A percentile compares a stretch with the other conserved stretches of the same genome.
Evolutionary conservation across 2,329 filamentous ascomycete species (phyloP).

Genomic region (Gyromitra esculenta): DNA sequence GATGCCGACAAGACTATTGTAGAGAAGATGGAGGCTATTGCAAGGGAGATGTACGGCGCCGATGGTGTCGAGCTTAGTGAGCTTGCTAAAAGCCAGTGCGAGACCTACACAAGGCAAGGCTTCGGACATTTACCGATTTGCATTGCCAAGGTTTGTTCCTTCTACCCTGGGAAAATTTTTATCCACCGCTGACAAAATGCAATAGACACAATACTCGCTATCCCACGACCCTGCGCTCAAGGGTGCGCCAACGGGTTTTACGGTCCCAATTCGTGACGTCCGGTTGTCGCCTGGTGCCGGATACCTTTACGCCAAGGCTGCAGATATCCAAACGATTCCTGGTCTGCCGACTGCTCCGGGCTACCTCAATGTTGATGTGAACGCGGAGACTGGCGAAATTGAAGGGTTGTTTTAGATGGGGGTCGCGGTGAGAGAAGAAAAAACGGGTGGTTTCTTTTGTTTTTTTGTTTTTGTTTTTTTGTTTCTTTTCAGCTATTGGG

Average conservation of each 20-base stretch:
- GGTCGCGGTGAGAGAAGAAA: slow-evolving; percentile 3
- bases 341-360: slow-evolving; percentile 93
- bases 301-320: slow-evolving; percentile 92
- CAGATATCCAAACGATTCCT: slow-evolving; percentile 98
- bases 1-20: slow-evolving; percentile 80
- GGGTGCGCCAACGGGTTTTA: slow-evolving; percentile 93
- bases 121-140: slow-evolving; percentile 94
- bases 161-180: neutral
- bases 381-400: slow-evolving; percentile 83
- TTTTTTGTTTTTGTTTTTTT: slow-evolving; percentile 26
- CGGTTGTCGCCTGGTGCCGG: slow-evolving; percentile 92
- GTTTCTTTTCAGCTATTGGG: slow-evolving; percentile 19
- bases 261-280: slow-evolving; percentile 92
- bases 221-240: slow-evolving; percentile 93
- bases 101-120: slow-evolving; percentile 87
- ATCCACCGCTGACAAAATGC: slow-evolving; percentile 5
- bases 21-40: slow-evolving; percentile 89
- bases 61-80: slow-evolving; percentile 90
- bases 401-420: slow-evolving; percentile 81
- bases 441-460: slow-evolving; percentile 23
- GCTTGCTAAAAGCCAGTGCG: slow-evolving; percentile 93
- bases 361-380: slow-evolving; percentile 83
- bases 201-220: slow-evolving; percentile 87
- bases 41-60: slow-evolving; percentile 93
- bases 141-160: slow-evolving; percentile 73